Percentiles rank a stretch among this genome's conserved stretches.
Conservation (phyloP, 2,329 filamentous ascomycete genomes). For the Bertia moriformis region DNA sequence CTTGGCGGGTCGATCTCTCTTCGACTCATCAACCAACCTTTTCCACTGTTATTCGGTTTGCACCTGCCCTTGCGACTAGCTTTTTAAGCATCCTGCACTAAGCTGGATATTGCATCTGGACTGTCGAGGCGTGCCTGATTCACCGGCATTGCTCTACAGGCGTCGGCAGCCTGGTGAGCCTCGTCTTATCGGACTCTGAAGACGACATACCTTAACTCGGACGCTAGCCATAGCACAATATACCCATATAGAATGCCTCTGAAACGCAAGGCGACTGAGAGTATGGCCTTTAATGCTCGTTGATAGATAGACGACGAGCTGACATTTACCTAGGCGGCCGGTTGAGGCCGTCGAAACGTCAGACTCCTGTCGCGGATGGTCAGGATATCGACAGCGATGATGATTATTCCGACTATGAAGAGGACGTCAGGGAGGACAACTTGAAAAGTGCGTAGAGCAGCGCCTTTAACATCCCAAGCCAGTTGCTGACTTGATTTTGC, state of each 20-base stretch:
- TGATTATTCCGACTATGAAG: not conserved
- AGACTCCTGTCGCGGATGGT: not conserved
- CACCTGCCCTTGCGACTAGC: too few species aligned
- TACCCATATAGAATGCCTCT: not conserved
- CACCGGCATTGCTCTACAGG: too few species aligned
- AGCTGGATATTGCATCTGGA: too few species aligned
- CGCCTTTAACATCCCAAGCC: not conserved
- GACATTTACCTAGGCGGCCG: not conserved
- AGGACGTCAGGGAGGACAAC: not conserved
- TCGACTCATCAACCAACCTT: too few species aligned
- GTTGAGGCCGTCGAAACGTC: not conserved
- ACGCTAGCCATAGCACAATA: not conserved
- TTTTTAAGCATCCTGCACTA: too few species aligned
- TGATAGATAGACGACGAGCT: not conserved
- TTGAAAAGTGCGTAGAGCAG: not conserved
- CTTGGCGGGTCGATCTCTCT: too few species aligned
- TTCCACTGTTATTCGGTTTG: too few species aligned
- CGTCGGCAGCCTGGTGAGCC: too few species aligned
- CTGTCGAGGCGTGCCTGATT: too few species aligned
- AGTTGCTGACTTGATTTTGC: not conserved
- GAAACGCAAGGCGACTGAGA: not conserved
- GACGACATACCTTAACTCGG: not conserved
- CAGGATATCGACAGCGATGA: not conserved
- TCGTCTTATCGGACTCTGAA: too few species aligned
- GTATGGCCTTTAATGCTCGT: not conserved